Percentiles rank a stretch among this genome's conserved stretches.
These are phyloP conservation scores for Trametes polyzona DNA, from an alignment of 1,284 basidiomycete species.

Conservation along the genomic window DNA sequence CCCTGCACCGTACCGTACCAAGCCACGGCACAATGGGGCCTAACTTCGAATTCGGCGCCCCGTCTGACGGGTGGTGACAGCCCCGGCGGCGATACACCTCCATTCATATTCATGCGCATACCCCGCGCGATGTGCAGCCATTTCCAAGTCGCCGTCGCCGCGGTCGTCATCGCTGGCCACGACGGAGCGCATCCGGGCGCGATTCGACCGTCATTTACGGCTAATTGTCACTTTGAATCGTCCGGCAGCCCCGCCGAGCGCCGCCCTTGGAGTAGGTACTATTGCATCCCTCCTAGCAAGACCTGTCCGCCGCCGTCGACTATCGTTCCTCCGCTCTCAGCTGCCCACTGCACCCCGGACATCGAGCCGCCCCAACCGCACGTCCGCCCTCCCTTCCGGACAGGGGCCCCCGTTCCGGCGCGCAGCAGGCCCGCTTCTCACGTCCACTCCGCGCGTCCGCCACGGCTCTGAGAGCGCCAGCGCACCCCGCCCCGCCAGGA, in stretches of 20 bases:
- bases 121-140: not conserved
- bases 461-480: slow-evolving; percentile 21
- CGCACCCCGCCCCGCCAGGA: slow-evolving; percentile 1
- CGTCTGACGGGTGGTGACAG: slow-evolving; percentile 1
- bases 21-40: too few species aligned
- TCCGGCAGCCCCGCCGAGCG: too few species aligned
- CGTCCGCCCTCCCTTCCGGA: not conserved
- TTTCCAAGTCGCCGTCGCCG: slow-evolving; percentile 9
- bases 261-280: too few species aligned
- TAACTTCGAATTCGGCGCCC: slow-evolving; percentile 4
- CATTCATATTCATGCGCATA: too few species aligned
- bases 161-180: not conserved
- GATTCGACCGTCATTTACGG: not conserved
- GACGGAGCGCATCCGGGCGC: not conserved
- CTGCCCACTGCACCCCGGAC: not conserved
- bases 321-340: not conserved
- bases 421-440: slow-evolving; percentile 25
- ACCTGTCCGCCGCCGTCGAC: not conserved
- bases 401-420: slow-evolving; percentile 1
- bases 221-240: not conserved
- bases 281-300: not conserved
- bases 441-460: slow-evolving; percentile 14
- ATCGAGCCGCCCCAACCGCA: not conserved
- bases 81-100: too few species aligned
- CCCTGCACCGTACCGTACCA: too few species aligned